phyloP scores from a whole-genome alignment of 768 basidiomycete genomes.

The Pleurotus citrinopileatus region DNA sequence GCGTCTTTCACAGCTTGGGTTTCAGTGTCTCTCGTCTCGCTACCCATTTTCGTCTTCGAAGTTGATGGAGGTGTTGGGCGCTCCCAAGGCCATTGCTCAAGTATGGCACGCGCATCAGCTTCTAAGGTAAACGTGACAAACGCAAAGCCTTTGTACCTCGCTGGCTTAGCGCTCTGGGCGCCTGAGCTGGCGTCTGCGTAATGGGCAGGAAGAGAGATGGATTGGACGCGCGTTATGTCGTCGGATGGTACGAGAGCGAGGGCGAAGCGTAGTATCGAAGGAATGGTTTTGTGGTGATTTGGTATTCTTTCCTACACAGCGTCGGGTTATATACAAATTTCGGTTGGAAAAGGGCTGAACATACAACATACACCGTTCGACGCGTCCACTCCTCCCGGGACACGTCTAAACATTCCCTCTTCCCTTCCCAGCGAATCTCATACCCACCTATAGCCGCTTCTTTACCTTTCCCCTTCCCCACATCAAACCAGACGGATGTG shows the following conservation, averaged over 20 bases:
- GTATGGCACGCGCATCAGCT: slow-evolving; percentile 37
- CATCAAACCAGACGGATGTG: slow-evolving; percentile 29
- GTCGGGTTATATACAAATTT: too few species aligned
- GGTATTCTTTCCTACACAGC: slow-evolving; percentile 88
- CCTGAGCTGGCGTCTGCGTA: slow-evolving; percentile 64
- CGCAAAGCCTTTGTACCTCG: slow-evolving; percentile 71
- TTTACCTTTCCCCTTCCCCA: background rate
- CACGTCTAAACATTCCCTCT: slow-evolving; percentile 19
- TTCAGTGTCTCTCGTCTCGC: background rate
- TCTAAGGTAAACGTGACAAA: slow-evolving; percentile 45
- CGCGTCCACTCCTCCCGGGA: slow-evolving; percentile 56
- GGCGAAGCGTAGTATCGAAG: slow-evolving; percentile 48
- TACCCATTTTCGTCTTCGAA: too few species aligned
- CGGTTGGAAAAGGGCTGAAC: too few species aligned
- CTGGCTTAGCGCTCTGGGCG: slow-evolving; percentile 44
- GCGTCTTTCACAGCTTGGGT: slow-evolving; percentile 34
- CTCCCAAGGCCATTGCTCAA: slow-evolving; percentile 64
- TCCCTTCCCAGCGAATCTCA: slow-evolving; percentile 58
- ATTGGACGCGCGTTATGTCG: slow-evolving; percentile 44
- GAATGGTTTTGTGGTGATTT: slow-evolving; percentile 42
- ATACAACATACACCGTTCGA: slow-evolving; percentile 66
- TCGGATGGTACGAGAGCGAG: slow-evolving; percentile 23
- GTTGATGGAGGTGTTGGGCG: too few species aligned
- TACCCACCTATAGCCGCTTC: slow-evolving; percentile 48
- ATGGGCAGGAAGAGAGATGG: slow-evolving; percentile 57